Evolutionary conservation across 495 filamentous ascomycete species (phyloP), one percentile per base, ranked within the genome.

Genomic region (Neurospora tetrasperma): DNA sequence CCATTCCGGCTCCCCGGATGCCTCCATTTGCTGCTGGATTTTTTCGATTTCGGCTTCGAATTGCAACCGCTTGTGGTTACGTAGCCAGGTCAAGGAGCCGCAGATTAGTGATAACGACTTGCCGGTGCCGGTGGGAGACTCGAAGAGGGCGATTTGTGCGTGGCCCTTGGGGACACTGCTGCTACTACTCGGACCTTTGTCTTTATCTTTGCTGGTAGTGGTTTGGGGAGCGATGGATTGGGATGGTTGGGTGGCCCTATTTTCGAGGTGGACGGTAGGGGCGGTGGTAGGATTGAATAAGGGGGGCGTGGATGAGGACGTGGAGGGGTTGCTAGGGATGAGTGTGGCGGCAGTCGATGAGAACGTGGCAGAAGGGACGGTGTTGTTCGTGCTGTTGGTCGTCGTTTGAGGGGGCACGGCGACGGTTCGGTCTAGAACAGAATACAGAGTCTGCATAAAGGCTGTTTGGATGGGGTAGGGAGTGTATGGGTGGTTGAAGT

Each of bases 21-120:
- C 54, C 27, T 66, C 54, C 79, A 92, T 91, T 77, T 78, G 82
- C 72, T 76, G 70, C 2, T 74, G 76, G 4, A 75, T 76, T 2
- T 76, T 74, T 1, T 79, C 66, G 69, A 82, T 78, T 1, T 77
- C 84, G 39, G 76, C 84, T 69, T 93, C 88, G 73, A 94, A 90
- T 0, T 74, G 82, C 72, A 86, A 86, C 42, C 88, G 87, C 81
- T 97, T 95, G 81, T 94, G 88, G 75, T 94, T 89, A 66, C 96
- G 91, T 10, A 98, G 85, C 96, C 96, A 99, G 2, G 96, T 98
- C 75, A 99, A 82, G 42, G 96, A 89, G 70, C 90, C 91, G 83
- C 96, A 99, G 75, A 99, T 97, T 27, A 99, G 84, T 78, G 96
- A 98, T 20, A 99, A 80, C 3, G 96, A 98, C 89, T 99, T 99